Percentiles rank a stretch among this genome's conserved stretches.
Evolutionary conservation across 768 basidiomycete genomes (phyloP).

Genomic region (Xerocomellus dryophilus): DNA sequence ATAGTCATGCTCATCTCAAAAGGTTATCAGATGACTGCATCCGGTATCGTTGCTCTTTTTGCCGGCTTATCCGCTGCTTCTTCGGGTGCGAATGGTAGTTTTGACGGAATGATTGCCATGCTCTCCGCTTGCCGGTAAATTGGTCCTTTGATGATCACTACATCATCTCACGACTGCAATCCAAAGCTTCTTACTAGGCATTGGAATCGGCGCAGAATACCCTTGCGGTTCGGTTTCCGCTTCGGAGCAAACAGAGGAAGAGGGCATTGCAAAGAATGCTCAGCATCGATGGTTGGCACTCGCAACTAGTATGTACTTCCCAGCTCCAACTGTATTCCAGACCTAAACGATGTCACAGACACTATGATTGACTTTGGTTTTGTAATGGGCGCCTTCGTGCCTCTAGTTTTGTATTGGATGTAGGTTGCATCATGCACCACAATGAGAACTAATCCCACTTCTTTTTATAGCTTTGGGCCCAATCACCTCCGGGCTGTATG

Average conservation of each 20-base stretch:
- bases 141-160: not conserved
- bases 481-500: slow-evolving; percentile 83
- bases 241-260: slow-evolving; percentile 86
- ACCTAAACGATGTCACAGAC: slow-evolving; percentile 40
- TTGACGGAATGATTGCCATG: slow-evolving; percentile 73
- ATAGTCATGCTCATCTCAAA: slow-evolving; percentile 11
- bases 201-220: slow-evolving; percentile 87
- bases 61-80: slow-evolving; percentile 81
- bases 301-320: slow-evolving; percentile 68
- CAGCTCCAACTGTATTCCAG: not conserved
- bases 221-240: slow-evolving; percentile 88
- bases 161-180: not conserved
- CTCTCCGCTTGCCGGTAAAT: slow-evolving; percentile 72
- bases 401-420: slow-evolving; percentile 89
- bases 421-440: slow-evolving; percentile 33
- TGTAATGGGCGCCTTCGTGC: slow-evolving; percentile 75
- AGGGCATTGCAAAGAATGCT: slow-evolving; percentile 69
- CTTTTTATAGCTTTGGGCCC: slow-evolving; percentile 56
- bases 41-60: slow-evolving; percentile 82
- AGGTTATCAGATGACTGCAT: slow-evolving; percentile 63
- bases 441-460: not conserved
- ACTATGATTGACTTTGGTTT: slow-evolving; percentile 86
- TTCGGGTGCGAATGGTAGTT: slow-evolving; percentile 67
- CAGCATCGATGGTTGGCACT: slow-evolving; percentile 87
- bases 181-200: slow-evolving; percentile 77